Base-by-base conservation (phyloP, 345 rosid genomes). In the Corchorus capsularis region DNA sequence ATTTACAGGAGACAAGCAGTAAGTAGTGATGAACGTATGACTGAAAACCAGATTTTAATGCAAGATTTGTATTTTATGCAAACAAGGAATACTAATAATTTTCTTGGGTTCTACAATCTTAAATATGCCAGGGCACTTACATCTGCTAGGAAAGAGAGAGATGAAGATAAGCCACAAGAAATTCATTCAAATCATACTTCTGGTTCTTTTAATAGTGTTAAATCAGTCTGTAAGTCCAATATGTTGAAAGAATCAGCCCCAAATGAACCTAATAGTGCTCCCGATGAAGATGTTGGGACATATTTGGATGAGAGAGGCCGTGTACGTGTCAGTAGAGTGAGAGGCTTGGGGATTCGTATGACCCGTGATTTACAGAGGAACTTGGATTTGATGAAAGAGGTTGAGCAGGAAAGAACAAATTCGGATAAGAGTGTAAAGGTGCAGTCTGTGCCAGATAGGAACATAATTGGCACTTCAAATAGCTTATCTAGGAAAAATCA, bases 321-420 rank as follows among this genome's bases (percentile, higher is more conserved):
- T 65, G 50, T 87, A 34, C 88, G 92, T 78, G 89, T 95, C 63
- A 91, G 90, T 84, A 89, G 86, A 81, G 83, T 86, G 74, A 87
- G 90, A 86, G 97, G 94, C 72, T 92, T 95, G 98, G 99, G 99
- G 56, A 86, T 95, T 80, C 90, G 87, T 62, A 93, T 95, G 98
- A 95, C 99, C 41, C 90, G 96, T 79, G 99, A 95, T 87, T 87
- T 95, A 78, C 97, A 92, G 79, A 88, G 99, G 86, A 95, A 95
- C 87, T 84, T 95, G 81, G 96, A 89, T 79, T 78, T 95, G 87
- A 93, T 95, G 93, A 93, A 86, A 82, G 96, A 93, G 88, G 80
- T 88, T 82, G 95, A 91, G 71, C 78, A 80, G 8, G 96, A 87
- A 69, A 78, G 56, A 73, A 78, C 73, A 41, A 77, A 72, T 74